Evolutionary conservation across 176 grass and related monocot species (phyloP).

Genomic region (Lolium perenne): DNA sequence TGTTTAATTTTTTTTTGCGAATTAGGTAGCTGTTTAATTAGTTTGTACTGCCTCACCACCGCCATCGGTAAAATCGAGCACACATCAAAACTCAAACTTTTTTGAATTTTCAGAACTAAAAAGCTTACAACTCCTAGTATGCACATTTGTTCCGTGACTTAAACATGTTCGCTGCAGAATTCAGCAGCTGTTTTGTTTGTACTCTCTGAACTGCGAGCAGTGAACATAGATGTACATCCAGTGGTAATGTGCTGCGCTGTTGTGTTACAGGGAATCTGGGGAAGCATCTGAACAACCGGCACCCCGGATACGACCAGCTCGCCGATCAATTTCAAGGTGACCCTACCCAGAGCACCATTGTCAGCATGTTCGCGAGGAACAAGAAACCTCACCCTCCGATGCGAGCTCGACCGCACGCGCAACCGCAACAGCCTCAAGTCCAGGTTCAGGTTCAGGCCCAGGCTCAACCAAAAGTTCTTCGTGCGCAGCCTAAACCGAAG

Average conservation of each 20-base stretch:
- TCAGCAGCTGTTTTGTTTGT: neutral
- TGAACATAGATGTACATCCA: neutral
- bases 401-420: constrained; percentile 39
- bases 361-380: constrained; percentile 33
- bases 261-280: constrained; percentile 87
- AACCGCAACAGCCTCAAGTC: constrained; percentile 21
- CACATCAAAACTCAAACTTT: neutral
- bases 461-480: constrained; percentile 31
- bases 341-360: constrained; percentile 26
- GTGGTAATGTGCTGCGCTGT: constrained; percentile 25
- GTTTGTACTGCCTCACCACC: constrained; percentile 59
- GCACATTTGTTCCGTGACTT: neutral
- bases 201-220: neutral
- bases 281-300: constrained; percentile 86
- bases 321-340: constrained; percentile 39
- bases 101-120: neutral
- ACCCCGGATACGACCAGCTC: constrained; percentile 72
- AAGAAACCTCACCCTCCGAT: constrained; percentile 49
- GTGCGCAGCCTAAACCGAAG: constrained; percentile 54
- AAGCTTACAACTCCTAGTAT: neutral
- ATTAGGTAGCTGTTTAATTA: neutral
- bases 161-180: neutral
- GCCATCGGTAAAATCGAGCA: constrained; percentile 58
- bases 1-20: neutral
- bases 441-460: constrained; percentile 37